Percentiles rank a stretch among this genome's conserved stretches.
These are phyloP conservation scores for Castanopsis chinensis DNA, from an alignment of 306 rosid genomes.

Conservation along the genomic window DNA sequence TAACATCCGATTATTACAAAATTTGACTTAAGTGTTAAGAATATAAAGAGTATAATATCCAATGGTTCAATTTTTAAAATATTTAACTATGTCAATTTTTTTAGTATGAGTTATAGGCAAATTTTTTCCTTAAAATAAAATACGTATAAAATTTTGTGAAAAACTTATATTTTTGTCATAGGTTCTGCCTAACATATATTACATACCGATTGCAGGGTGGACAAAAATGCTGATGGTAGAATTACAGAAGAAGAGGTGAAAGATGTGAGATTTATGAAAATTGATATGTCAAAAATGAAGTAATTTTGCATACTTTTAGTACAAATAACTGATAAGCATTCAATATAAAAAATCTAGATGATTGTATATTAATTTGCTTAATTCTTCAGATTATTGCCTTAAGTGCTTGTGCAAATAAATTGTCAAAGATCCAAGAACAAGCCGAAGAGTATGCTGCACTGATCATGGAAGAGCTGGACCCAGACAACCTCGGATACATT, in stretches of 20 bases:
- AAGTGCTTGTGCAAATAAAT: constrained; percentile 86
- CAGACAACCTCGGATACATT: constrained; percentile 64
- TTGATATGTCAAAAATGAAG: not conserved
- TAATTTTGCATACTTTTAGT: not conserved
- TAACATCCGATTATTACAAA: rapidly evolving
- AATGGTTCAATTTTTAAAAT: no score
- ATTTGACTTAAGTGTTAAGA: no score
- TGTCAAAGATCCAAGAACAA: constrained; percentile 73
- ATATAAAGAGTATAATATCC: no score
- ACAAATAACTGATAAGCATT: not conserved
- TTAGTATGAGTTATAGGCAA: no score
- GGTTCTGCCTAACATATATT: not conserved
- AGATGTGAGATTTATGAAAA: constrained; percentile 47
- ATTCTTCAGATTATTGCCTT: constrained; percentile 61
- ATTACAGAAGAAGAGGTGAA: constrained; percentile 74
- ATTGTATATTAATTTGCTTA: not conserved
- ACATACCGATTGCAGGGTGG: constrained; percentile 62
- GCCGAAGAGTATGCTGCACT: constrained; percentile 89
- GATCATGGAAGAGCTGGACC: constrained; percentile 93
- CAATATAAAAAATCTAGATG: not conserved
- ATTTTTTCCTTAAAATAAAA: no score
- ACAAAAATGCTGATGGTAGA: constrained; percentile 84
- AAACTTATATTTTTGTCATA: no score
- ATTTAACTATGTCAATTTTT: no score
- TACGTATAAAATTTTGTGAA: no score